Base-by-base conservation (phyloP, 192 early-diverging fungal genomes). In the Coemansia sp. region DNA sequence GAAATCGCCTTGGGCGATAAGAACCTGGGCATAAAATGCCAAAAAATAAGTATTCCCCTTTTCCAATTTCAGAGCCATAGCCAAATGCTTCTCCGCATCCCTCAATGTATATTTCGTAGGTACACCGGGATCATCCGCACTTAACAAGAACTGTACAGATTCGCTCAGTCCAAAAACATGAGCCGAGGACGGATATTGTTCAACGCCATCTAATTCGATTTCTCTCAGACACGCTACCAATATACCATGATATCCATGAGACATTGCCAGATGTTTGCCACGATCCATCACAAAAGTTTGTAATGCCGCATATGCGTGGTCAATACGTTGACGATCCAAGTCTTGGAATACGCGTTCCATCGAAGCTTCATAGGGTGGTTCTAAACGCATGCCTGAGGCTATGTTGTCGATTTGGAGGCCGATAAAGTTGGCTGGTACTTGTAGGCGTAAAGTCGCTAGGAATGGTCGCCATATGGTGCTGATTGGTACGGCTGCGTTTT, bases 161-260 rank as follows among this genome's bases (percentile, higher is more conserved):
- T 61, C 70, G 58, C 73, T 61, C 24, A 44, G 46, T 9, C 29
- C 38, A 53, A 83, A 83, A 33, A 83, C 76, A 38, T 73, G 36
- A 7, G 36, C 36, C 3, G 36, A 38, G 36, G 36, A 38, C 36
- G 36, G 36, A 8, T 38, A 38, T 38, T 38, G 36, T 7, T 38
- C 36, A 38, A 38, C 36, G 0, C 36, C 36, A 2, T 53, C 66
- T 13, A 72, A 34, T 27, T 83, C 80, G 9, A 69, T 24, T 33
- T 83, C 80, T 0, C 81, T 70, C 68, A 83, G 31, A 66, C 76
- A 78, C 0, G 76, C 73, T 15, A 68, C 68, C n/a, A 83, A 36
- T 3, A 78, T 68, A 7, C 81, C 81, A 7, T 74, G 50, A 12
- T 72, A 78, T 8, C 76, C 81, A 8, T 78, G 73, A 5, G 81